These are phyloP conservation scores for Extremus antarcticus DNA, from an alignment of 495 filamentous ascomycete species.

Conservation along the genomic window DNA sequence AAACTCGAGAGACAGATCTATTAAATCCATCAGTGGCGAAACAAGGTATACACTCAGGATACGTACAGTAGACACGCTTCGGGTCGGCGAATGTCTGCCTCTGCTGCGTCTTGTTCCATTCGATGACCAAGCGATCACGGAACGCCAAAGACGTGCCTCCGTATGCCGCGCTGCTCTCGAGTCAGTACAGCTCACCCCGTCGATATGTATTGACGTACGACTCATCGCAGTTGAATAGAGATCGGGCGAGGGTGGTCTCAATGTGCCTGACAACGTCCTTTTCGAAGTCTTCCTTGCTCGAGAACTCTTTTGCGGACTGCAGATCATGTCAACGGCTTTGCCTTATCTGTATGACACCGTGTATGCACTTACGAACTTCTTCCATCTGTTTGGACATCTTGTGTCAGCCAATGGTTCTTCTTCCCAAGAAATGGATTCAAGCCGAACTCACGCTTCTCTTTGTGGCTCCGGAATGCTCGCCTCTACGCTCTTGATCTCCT, in stretches of 20 bases:
- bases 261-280: conserved; percentile 82
- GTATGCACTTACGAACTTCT: conserved; percentile 44
- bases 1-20: conserved; percentile 84
- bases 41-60: background rate
- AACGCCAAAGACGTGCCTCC: conserved; percentile 82
- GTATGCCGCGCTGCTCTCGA: conserved; percentile 56
- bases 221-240: conserved; percentile 97
- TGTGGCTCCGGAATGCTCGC: conserved; percentile 79
- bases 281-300: conserved; percentile 62
- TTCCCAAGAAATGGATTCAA: background rate
- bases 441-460: conserved; percentile 64
- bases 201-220: conserved; percentile 18
- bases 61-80: conserved; percentile 75
- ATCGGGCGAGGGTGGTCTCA: conserved; percentile 91
- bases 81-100: conserved; percentile 79
- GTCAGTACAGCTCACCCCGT: background rate
- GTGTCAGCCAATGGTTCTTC: conserved; percentile 6
- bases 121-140: conserved; percentile 81
- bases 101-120: conserved; percentile 97
- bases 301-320: conserved; percentile 41
- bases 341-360: background rate
- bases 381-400: conserved; percentile 47
- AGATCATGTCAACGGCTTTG: background rate
- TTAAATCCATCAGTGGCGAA: background rate
- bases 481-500: conserved; percentile 89